Percentiles rank a stretch among this genome's conserved stretches.
Conservation (phyloP, 768 basidiomycete genomes). For the Russula olivacea region DNA sequence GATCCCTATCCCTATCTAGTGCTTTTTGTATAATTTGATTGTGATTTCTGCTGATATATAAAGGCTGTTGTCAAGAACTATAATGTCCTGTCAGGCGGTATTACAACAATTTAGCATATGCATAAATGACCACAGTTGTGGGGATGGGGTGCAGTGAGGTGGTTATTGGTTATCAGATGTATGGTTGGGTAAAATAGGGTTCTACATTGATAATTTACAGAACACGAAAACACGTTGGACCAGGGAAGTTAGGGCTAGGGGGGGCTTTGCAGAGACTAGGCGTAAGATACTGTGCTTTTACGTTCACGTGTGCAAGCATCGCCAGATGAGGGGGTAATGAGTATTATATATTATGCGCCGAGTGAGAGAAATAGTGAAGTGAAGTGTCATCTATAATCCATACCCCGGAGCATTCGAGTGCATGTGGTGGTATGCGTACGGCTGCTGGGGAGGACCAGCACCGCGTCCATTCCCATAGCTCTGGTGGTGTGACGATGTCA, state of each 20-base stretch:
- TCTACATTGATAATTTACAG: conserved; percentile 22
- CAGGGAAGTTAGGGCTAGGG: conserved; percentile 1
- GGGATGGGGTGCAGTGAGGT: neutral
- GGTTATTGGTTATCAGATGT: conserved; percentile 1
- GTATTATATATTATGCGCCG: neutral
- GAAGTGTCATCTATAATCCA: conserved; percentile 15
- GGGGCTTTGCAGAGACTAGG: conserved; percentile 1
- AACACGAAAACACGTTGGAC: conserved; percentile 1
- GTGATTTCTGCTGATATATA: neutral
- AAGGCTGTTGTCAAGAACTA: neutral
- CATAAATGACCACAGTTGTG: neutral
- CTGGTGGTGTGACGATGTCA: neutral
- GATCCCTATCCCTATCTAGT: neutral
- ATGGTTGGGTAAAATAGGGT: conserved; percentile 5
- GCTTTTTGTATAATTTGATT: neutral
- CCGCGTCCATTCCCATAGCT: conserved; percentile 8
- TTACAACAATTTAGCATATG: neutral
- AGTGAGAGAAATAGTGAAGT: too few relatives aligned
- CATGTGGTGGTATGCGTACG: conserved; percentile 26
- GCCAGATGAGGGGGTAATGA: neutral
- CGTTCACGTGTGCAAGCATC: neutral
- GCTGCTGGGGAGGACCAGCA: neutral
- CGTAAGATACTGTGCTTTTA: conserved; percentile 12
- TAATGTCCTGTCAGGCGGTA: neutral
- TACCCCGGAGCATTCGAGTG: conserved; percentile 23